Percentiles rank a stretch among this genome's conserved stretches.
Conservation (phyloP, 129 eudicot genomes). For the Flaveria ramosissima region DNA sequence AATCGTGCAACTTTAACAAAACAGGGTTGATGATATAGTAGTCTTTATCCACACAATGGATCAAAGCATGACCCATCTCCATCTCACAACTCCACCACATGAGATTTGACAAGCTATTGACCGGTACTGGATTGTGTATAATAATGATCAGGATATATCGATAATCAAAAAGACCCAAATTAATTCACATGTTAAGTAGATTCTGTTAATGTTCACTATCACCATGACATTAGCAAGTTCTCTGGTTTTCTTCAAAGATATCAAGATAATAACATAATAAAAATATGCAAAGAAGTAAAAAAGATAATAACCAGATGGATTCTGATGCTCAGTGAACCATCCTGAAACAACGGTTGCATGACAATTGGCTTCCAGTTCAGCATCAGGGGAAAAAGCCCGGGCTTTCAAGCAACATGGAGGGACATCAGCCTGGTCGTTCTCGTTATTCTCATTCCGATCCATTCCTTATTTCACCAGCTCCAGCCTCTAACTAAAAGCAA, state of each 20-base stretch:
- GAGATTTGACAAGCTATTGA: too few relatives aligned
- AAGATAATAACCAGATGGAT: slow-evolving; percentile 52
- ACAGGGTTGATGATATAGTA: too few relatives aligned
- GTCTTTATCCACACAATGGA: too few relatives aligned
- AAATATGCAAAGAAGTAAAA: neutral
- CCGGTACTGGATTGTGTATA: too few relatives aligned
- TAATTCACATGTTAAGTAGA: slow-evolving; percentile 3
- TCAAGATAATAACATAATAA: neutral
- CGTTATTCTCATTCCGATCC: slow-evolving; percentile 56
- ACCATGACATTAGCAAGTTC: too few relatives aligned
- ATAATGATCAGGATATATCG: slow-evolving; percentile 5
- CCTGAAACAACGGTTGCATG: slow-evolving; percentile 92
- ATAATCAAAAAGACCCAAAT: neutral
- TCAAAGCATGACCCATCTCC: too few relatives aligned
- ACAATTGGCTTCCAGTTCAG: slow-evolving; percentile 69
- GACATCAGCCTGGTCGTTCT: slow-evolving; percentile 31
- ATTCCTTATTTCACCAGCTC: slow-evolving; percentile 23
- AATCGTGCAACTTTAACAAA: too few relatives aligned
- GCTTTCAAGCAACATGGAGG: slow-evolving; percentile 97
- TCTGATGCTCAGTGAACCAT: slow-evolving; percentile 72
- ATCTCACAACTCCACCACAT: too few relatives aligned
- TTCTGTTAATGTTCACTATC: neutral
- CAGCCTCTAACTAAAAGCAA: slow-evolving; percentile 49
- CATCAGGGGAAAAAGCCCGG: slow-evolving; percentile 47
- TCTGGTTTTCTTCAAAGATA: neutral